These are phyloP conservation scores for Pholiota microspora DNA, from an alignment of 768 basidiomycete genomes.

Conservation along the genomic window DNA sequence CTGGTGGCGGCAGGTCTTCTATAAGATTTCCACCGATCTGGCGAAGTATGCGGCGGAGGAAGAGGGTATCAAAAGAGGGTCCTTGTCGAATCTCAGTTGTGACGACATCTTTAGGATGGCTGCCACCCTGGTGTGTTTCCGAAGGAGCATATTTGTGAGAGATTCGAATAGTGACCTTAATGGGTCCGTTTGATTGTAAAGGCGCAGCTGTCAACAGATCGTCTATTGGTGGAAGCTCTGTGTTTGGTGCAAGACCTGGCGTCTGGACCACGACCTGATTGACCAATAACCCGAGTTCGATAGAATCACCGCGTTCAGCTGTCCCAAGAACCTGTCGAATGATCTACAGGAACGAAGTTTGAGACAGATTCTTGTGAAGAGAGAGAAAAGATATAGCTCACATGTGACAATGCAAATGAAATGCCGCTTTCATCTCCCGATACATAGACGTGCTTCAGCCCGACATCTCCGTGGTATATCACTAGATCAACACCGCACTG, in stretches of 20 bases:
- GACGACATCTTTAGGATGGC: conserved; percentile 17
- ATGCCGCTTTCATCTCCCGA: conserved; percentile 84
- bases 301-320: conserved; percentile 70
- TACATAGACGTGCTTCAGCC: conserved; percentile 84
- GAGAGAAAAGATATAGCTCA: conserved; percentile 39
- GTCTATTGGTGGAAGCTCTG: conserved; percentile 17
- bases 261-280: conserved; percentile 18
- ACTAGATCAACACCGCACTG: conserved; percentile 88
- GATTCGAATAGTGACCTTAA: conserved; percentile 45
- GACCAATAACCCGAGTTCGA: conserved; percentile 81
- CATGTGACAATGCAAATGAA: conserved; percentile 79
- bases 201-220: conserved; percentile 20
- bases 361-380: conserved; percentile 15
- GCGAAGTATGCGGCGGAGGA: conserved; percentile 59
- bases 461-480: conserved; percentile 85
- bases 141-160: conserved; percentile 42
- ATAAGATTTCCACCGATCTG: conserved; percentile 54
- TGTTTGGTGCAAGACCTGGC: background rate
- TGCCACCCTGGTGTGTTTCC: conserved; percentile 20
- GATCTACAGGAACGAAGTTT: conserved; percentile 48
- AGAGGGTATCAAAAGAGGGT: conserved; percentile 42
- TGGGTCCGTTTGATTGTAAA: conserved; percentile 30
- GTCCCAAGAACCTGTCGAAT: conserved; percentile 78
- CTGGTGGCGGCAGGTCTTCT: conserved; percentile 43
- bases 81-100: conserved; percentile 38